Base-by-base conservation (phyloP, 2,329 filamentous ascomycete genomes). In the Calonectria ilicicola region DNA sequence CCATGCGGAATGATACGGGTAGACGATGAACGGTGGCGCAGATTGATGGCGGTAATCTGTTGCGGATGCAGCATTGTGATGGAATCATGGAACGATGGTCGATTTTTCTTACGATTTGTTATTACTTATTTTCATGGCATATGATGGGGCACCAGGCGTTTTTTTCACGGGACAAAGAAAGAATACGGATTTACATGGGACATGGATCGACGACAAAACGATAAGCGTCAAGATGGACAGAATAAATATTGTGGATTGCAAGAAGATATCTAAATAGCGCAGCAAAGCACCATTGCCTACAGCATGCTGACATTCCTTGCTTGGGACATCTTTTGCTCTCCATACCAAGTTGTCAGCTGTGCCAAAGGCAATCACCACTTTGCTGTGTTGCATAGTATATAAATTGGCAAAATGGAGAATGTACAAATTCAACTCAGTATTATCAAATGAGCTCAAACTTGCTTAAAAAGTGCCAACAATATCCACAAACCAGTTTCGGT, bases 181-280 rank as follows among this genome's bases (percentile, higher is more conserved):
- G 29, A 29, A 40, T 40, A 65, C n/a, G 62, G 44, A 23, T n/a
- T 44, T 58, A 12, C 53, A 44, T 63, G 56, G 66, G 26, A 42
- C 21, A 65, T 60, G 62, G 62, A 17, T 60, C 42, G 42, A 65
- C 67, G 60, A 65, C 67, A 70, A 21, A 53, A 65, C 19, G 23
- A 32, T 40, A 65, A 58, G 67, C 49, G 62, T 47, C 60, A 49
- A 58, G 49, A 65, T 32, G 49, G 29, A 60, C 49, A 58, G 21
- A 38, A 46, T 26, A 49, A 40, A 58, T 65, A 5, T 65, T 47
- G 29, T 49, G 60, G 23, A 70, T 42, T 40, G 10, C 23, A n/a
- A 63, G 5, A 27, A 17, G 38, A 14, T 26, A 65, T 49, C 42
- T 12, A 23, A 35, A n/a, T 17, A n/a, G 19, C 42, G n/a, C 15